phyloP scores from a whole-genome alignment of 768 basidiomycete species.

The Tricholoma sp. region DNA sequence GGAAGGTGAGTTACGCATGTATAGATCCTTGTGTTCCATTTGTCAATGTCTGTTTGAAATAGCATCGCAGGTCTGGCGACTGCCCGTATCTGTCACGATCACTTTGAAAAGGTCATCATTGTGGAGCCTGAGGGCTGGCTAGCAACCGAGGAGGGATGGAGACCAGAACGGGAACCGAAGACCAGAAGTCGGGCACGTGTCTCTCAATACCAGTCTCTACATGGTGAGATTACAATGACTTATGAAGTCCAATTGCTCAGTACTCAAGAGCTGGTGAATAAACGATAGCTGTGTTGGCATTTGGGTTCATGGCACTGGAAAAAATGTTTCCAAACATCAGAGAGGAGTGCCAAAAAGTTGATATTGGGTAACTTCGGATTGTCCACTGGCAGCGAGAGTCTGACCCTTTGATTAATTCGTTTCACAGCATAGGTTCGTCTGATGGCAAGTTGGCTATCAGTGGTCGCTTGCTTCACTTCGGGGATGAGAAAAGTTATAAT shows the following conservation, averaged over 20 bases:
- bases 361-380: not conserved
- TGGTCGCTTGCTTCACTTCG: slow-evolving; percentile 8
- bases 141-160: slow-evolving; percentile 14
- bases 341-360: not conserved
- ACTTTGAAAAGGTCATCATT: slow-evolving; percentile 26
- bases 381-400: not conserved
- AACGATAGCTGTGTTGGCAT: not conserved
- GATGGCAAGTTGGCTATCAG: slow-evolving; percentile 12
- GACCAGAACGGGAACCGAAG: slow-evolving; percentile 13
- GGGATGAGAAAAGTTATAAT: slow-evolving; percentile 7
- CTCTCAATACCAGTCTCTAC: slow-evolving; percentile 18
- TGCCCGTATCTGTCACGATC: slow-evolving; percentile 26
- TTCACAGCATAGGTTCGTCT: slow-evolving; percentile 11
- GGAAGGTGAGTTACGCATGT: not conserved
- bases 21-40: not conserved
- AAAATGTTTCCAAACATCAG: not conserved
- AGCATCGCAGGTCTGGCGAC: slow-evolving; percentile 28
- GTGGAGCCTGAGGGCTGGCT: slow-evolving; percentile 27
- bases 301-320: not conserved
- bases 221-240: not conserved
- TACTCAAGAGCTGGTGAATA: not conserved
- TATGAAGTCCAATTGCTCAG: not conserved
- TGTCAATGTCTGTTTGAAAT: not conserved
- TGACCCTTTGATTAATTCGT: not conserved
- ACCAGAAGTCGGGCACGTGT: slow-evolving; percentile 15